A percentile compares a stretch with the other conserved stretches of the same genome.
phyloP scores from a whole-genome alignment of 805 yeast species.

The Debaryomyces maramus region DNA sequence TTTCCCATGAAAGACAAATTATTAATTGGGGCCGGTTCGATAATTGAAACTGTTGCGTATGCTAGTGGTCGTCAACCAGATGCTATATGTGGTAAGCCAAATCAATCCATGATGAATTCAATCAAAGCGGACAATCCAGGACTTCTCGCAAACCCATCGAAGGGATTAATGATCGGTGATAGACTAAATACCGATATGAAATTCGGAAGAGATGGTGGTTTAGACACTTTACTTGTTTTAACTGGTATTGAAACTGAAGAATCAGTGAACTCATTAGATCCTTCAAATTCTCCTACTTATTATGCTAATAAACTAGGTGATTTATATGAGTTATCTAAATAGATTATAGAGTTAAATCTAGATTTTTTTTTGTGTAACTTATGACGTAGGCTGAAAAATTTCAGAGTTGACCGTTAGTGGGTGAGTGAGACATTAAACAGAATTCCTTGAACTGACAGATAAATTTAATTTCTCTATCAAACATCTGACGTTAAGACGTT shows the following conservation, averaged over 20 bases:
- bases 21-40: conserved; percentile 94
- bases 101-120: conserved; percentile 84
- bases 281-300: conserved; percentile 58
- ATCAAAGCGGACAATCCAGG: conserved; percentile 62
- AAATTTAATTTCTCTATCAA: no score
- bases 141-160: conserved; percentile 49
- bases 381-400: conserved; percentile 9
- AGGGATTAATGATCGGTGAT: conserved; percentile 93
- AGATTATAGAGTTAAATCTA: conserved; percentile 5
- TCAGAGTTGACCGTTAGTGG: not conserved
- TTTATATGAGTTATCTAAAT: conserved; percentile 50
- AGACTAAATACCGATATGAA: conserved; percentile 92
- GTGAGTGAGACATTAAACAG: no score
- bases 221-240: conserved; percentile 83
- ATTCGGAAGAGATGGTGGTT: conserved; percentile 85
- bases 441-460: no score
- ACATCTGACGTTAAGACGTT: no score
- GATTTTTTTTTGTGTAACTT: conserved; percentile 11
- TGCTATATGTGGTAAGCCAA: conserved; percentile 88
- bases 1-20: conserved; percentile 85
- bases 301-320: conserved; percentile 78
- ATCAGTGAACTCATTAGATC: conserved; percentile 43
- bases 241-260: conserved; percentile 88
- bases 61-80: conserved; percentile 83
- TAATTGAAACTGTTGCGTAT: conserved; percentile 71